Evolutionary conservation across 192 early-diverging fungal species (phyloP).

Genomic region (Coemansia sp.): DNA sequence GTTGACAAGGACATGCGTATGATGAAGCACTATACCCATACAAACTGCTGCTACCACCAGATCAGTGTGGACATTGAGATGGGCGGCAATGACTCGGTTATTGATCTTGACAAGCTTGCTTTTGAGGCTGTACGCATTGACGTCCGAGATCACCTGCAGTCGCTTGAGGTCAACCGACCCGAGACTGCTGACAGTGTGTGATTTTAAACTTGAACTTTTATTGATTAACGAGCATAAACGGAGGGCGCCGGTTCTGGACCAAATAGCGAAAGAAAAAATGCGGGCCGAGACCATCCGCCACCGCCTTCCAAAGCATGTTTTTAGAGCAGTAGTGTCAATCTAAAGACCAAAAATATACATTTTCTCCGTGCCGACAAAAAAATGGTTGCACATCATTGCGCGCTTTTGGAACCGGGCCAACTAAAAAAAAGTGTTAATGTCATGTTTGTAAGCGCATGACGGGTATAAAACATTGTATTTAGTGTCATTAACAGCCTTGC

Average conservation of each 20-base stretch:
- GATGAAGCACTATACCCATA: conserved; percentile 34
- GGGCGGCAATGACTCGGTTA: not conserved
- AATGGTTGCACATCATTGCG: not conserved
- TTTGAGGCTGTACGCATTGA: conserved; percentile 33
- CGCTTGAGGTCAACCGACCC: conserved; percentile 2
- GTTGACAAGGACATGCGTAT: conserved; percentile 34
- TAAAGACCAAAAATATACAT: conserved; percentile 3
- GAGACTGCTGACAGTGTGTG: not conserved
- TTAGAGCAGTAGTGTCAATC: not conserved
- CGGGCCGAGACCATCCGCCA: no score
- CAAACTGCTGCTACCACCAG: conserved; percentile 48
- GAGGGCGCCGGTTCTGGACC: no score
- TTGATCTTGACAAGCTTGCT: conserved; percentile 15
- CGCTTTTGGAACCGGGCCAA: conserved; percentile 9
- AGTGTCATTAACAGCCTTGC: not conserved
- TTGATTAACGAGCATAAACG: no score
- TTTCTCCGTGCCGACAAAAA: not conserved
- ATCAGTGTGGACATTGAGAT: conserved; percentile 20
- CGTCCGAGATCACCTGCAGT: conserved; percentile 32
- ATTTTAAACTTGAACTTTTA: no score
- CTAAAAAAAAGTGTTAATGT: conserved; percentile 4
- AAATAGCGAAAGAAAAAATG: no score
- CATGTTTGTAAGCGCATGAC: not conserved
- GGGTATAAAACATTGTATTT: not conserved
- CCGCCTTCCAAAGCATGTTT: no score